Percentiles rank a stretch among this genome's conserved stretches.
Conservation (phyloP, 2,329 filamentous ascomycete genomes). For the Sodiomyces alkalinus region DNA sequence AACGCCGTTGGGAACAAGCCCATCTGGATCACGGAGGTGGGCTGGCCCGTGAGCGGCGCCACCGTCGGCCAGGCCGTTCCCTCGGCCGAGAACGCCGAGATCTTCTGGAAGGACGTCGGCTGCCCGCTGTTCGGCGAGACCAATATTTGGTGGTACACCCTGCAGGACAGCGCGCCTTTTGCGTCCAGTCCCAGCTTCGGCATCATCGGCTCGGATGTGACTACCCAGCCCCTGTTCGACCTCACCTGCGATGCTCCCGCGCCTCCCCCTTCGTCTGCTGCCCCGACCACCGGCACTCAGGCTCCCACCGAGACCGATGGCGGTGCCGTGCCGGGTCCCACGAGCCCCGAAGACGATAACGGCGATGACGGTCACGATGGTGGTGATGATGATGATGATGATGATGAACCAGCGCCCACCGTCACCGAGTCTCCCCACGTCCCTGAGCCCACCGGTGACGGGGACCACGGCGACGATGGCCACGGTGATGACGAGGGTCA, state of each 20-base stretch:
- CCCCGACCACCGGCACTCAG: conserved; percentile 10
- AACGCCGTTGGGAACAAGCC: conserved; percentile 47
- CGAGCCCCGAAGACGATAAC: conserved; percentile 6
- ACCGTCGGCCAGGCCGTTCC: conserved; percentile 47
- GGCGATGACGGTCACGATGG: conserved; percentile 3
- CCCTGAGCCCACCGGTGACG: too few species aligned
- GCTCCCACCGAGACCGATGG: conserved; percentile 11
- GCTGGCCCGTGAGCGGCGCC: conserved; percentile 64
- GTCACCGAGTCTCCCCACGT: too few species aligned
- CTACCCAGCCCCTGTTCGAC: conserved; percentile 43
- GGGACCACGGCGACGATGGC: background rate
- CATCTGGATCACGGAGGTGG: conserved; percentile 80
- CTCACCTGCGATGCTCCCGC: conserved; percentile 36
- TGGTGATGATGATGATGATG: background rate
- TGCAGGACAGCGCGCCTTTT: conserved; percentile 49
- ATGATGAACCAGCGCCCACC: background rate
- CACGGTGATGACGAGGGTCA: background rate
- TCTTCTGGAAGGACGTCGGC: conserved; percentile 67
- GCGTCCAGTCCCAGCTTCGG: conserved; percentile 57
- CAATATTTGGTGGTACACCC: conserved; percentile 65
- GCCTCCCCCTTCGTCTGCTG: conserved; percentile 4
- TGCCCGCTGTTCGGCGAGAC: conserved; percentile 52
- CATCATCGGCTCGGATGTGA: conserved; percentile 40
- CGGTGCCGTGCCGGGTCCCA: conserved; percentile 10
- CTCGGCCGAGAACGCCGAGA: conserved; percentile 51